Percentiles rank a stretch among this genome's conserved stretches.
phyloP scores from a whole-genome alignment of 768 basidiomycete genomes.

The Tylopilus plumbeoviolaceoides region DNA sequence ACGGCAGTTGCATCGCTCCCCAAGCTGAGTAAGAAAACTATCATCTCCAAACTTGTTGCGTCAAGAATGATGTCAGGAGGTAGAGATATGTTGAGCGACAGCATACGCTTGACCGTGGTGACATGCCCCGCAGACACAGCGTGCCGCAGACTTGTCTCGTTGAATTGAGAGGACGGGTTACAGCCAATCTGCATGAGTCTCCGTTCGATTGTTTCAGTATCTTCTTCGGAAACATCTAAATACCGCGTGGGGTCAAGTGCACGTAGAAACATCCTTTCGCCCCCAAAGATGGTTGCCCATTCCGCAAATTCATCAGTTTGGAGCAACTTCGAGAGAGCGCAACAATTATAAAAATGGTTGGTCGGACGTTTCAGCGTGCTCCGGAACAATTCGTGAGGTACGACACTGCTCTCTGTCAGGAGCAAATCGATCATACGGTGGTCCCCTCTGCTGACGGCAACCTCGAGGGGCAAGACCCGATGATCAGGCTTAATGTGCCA shows the following conservation, averaged over 20 bases:
- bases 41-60: not conserved
- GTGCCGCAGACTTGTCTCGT: not conserved
- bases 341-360: too few relatives aligned
- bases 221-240: not conserved
- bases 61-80: conserved; percentile 7
- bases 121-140: conserved; percentile 6
- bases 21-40: not conserved
- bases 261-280: not conserved
- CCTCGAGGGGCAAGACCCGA: not conserved
- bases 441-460: not conserved
- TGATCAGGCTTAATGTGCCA: not conserved
- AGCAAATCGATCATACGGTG: not conserved
- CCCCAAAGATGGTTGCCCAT: not conserved
- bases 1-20: not conserved
- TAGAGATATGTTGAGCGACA: not conserved
- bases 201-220: not conserved
- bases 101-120: not conserved
- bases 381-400: not conserved
- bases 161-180: not conserved
- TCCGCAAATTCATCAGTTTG: conserved; percentile 7
- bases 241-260: not conserved
- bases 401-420: not conserved
- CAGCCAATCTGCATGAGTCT: conserved; percentile 9
- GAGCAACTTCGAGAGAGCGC: not conserved
- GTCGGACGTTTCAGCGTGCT: not conserved